phyloP scores from a whole-genome alignment of 2,329 filamentous ascomycete species.

The Blastomyces silverae region DNA sequence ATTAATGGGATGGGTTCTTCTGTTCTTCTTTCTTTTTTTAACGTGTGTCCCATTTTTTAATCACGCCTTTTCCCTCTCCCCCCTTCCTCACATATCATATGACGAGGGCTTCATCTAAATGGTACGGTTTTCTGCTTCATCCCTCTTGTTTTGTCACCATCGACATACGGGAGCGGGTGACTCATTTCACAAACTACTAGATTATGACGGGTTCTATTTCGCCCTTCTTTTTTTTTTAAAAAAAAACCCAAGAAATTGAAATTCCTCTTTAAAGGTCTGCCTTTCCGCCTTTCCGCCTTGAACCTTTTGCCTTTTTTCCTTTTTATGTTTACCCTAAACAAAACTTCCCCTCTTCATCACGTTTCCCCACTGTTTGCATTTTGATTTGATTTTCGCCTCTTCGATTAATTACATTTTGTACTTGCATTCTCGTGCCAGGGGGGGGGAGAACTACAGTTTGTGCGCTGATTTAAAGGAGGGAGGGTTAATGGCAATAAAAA shows the following conservation, averaged over 20 bases:
- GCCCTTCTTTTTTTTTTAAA: not conserved
- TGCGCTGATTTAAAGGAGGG: too few relatives aligned
- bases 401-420: not conserved
- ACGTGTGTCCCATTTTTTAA: too few relatives aligned
- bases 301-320: too few relatives aligned
- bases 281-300: too few relatives aligned
- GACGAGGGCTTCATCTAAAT: too few relatives aligned
- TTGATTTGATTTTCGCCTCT: not conserved
- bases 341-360: not conserved
- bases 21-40: constrained; percentile 13
- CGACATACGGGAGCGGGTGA: too few relatives aligned
- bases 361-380: not conserved
- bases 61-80: too few relatives aligned
- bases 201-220: not conserved
- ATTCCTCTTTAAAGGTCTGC: not conserved
- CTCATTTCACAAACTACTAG: not conserved
- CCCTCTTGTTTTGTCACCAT: not conserved
- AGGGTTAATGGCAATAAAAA: not conserved
- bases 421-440: not conserved
- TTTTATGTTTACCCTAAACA: not conserved
- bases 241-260: not conserved
- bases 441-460: not conserved
- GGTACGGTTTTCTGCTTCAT: not conserved
- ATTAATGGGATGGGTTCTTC: constrained; percentile 2
- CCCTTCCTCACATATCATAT: not conserved